Evolutionary conservation across 352 stramenopile species (phyloP).

Genomic region (Phytophthora fragariaefolia): DNA sequence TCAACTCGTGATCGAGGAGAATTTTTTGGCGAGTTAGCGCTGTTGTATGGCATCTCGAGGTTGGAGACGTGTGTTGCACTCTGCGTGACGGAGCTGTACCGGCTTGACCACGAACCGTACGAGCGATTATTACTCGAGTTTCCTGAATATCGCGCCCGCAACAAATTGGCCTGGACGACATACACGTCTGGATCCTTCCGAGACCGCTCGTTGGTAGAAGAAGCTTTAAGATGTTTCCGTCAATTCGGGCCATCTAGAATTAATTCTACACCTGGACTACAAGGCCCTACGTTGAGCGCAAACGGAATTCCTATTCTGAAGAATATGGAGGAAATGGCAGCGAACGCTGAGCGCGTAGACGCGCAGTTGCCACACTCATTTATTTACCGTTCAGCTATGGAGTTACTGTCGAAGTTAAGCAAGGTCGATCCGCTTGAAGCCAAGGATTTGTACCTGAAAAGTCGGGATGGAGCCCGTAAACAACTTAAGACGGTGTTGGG

Average conservation of each 20-base stretch:
- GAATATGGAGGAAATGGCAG: conserved; percentile 11
- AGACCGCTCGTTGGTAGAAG: conserved; percentile 16
- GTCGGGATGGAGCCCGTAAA: conserved; percentile 43
- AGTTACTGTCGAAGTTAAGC: conserved; percentile 48
- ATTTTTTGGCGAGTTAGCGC: conserved; percentile 65
- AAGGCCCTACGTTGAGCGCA: conserved; percentile 20
- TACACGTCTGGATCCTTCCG: conserved; percentile 1
- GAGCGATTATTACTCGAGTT: conserved; percentile 71
- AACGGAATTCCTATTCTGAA: conserved; percentile 2
- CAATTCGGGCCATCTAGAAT: neutral
- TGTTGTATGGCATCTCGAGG: conserved; percentile 67
- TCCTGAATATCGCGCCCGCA: conserved; percentile 64
- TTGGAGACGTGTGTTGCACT: conserved; percentile 73
- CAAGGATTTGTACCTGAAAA: conserved; percentile 54
- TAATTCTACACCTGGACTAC: neutral
- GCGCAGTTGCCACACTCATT: conserved; percentile 53
- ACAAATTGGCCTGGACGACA: conserved; percentile 64
- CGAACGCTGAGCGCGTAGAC: conserved; percentile 41
- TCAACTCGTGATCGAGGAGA: conserved; percentile 58
- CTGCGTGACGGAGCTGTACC: conserved; percentile 67
- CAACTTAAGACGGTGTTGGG: conserved; percentile 29
- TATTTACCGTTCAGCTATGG: conserved; percentile 62
- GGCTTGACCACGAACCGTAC: conserved; percentile 65
- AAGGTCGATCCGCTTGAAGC: conserved; percentile 56
- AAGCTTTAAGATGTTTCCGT: conserved; percentile 21